A percentile compares a stretch with the other conserved stretches of the same genome.
These are phyloP conservation scores for Chrysoporthe puriensis DNA, from an alignment of 2,329 filamentous ascomycete species.

Conservation along the genomic window DNA sequence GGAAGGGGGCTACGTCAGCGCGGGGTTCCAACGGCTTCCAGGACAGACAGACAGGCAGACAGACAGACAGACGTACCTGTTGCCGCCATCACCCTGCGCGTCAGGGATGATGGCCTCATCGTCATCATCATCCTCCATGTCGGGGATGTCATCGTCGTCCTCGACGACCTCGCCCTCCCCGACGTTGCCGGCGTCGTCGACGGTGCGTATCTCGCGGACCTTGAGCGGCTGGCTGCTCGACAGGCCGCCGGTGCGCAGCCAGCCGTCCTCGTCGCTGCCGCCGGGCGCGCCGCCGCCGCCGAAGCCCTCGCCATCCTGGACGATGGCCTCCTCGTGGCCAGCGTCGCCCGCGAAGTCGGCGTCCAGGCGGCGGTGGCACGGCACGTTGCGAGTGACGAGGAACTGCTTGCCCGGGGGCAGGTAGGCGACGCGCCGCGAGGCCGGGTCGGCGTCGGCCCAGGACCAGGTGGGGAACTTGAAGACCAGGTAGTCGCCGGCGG, in stretches of 20 bases:
- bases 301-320: slow-evolving; percentile 75
- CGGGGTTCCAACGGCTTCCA: too few relatives aligned
- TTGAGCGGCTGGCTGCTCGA: slow-evolving; percentile 75
- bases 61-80: slow-evolving; percentile 42
- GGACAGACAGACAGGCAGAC: too few relatives aligned
- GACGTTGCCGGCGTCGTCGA: slow-evolving; percentile 87
- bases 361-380: slow-evolving; percentile 87
- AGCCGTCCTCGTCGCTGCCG: slow-evolving; percentile 77
- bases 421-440: slow-evolving; percentile 75
- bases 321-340: slow-evolving; percentile 83
- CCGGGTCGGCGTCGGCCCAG: slow-evolving; percentile 88
- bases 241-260: slow-evolving; percentile 85
- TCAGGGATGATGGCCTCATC: slow-evolving; percentile 96
- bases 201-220: slow-evolving; percentile 79
- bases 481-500: slow-evolving; percentile 94
- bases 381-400: slow-evolving; percentile 90
- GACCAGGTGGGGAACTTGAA: slow-evolving; percentile 99
- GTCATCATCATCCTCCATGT: slow-evolving; percentile 98
- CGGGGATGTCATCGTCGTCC: slow-evolving; percentile 80
- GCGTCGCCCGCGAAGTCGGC: slow-evolving; percentile 91
- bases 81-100: slow-evolving; percentile 52
- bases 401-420: slow-evolving; percentile 93
- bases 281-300: slow-evolving; percentile 43
- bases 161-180: slow-evolving; percentile 72
- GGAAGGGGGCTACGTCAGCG: slow-evolving; percentile 26